These are phyloP conservation scores for Ustilago vetiveriae DNA, from an alignment of 1,284 basidiomycete species.

Conservation along the genomic window DNA sequence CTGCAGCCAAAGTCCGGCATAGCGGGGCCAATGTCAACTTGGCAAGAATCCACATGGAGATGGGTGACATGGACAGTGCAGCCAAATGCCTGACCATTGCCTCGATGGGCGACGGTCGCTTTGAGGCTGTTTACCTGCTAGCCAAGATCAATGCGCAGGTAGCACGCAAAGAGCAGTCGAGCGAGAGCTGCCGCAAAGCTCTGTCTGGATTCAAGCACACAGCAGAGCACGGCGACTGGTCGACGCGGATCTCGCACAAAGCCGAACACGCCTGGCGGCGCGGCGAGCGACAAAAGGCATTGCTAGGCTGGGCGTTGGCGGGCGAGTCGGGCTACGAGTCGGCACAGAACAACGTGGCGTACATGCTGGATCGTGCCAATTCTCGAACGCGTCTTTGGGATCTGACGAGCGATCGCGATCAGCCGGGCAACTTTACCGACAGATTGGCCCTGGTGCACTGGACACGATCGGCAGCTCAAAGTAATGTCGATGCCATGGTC, in stretches of 20 bases:
- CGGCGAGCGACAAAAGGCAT: slow-evolving; percentile 49
- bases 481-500: slow-evolving; percentile 92
- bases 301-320: slow-evolving; percentile 79
- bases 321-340: slow-evolving; percentile 86
- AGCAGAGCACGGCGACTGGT: slow-evolving; percentile 63
- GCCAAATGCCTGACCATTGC: slow-evolving; percentile 45
- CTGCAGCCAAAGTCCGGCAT: slow-evolving; percentile 74
- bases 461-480: slow-evolving; percentile 91
- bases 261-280: slow-evolving; percentile 62
- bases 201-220: slow-evolving; percentile 53
- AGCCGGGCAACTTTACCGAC: slow-evolving; percentile 70
- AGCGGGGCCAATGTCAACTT: slow-evolving; percentile 91
- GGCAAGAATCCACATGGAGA: slow-evolving; percentile 76
- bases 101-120: slow-evolving; percentile 32
- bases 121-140: slow-evolving; percentile 54
- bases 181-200: slow-evolving; percentile 44
- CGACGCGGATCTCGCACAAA: slow-evolving; percentile 56
- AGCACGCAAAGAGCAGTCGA: slow-evolving; percentile 31
- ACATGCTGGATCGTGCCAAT: slow-evolving; percentile 79
- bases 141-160: slow-evolving; percentile 47
- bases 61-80: slow-evolving; percentile 43
- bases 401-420: slow-evolving; percentile 6
- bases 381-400: slow-evolving; percentile 22
- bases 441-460: slow-evolving; percentile 87
- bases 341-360: slow-evolving; percentile 95